A percentile compares a stretch with the other conserved stretches of the same genome.
Conservation (phyloP, 192 early-diverging fungal species). For the Coemansia sp. region DNA sequence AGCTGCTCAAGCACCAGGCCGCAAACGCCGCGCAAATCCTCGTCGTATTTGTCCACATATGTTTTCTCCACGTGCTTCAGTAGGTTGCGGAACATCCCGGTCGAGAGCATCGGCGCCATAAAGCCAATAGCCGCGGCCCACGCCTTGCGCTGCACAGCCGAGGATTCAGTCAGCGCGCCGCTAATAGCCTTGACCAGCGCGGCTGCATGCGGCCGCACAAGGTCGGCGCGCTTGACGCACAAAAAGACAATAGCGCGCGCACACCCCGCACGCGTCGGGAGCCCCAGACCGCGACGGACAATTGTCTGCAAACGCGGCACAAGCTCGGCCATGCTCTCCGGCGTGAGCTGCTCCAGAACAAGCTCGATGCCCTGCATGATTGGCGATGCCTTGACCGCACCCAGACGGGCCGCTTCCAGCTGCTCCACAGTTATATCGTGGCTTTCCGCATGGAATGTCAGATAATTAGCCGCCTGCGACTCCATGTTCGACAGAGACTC, state of each 20-base stretch:
- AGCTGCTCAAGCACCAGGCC: slow-evolving; percentile 43
- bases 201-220: slow-evolving; percentile 73
- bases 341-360: slow-evolving; percentile 77
- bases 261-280: slow-evolving; percentile 90
- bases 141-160: slow-evolving; percentile 81
- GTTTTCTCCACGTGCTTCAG: slow-evolving; percentile 71
- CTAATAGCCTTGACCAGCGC: slow-evolving; percentile 75
- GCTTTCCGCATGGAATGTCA: slow-evolving; percentile 86
- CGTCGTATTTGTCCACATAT: slow-evolving; percentile 78
- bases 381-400: slow-evolving; percentile 85
- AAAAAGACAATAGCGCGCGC: slow-evolving; percentile 84
- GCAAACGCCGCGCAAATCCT: slow-evolving; percentile 69
- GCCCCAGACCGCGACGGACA: slow-evolving; percentile 81
- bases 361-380: slow-evolving; percentile 92
- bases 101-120: slow-evolving; percentile 63
- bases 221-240: slow-evolving; percentile 66
- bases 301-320: slow-evolving; percentile 70
- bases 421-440: slow-evolving; percentile 88
- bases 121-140: slow-evolving; percentile 87
- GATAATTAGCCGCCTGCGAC: slow-evolving; percentile 73
- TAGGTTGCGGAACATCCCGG: slow-evolving; percentile 64
- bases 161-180: slow-evolving; percentile 74
- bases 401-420: slow-evolving; percentile 79
- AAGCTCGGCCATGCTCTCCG: slow-evolving; percentile 64
- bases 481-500: slow-evolving; percentile 82